Evolutionary conservation across 192 early-diverging fungal species (phyloP).

Genomic region (Coemansia guatemalensis): DNA sequence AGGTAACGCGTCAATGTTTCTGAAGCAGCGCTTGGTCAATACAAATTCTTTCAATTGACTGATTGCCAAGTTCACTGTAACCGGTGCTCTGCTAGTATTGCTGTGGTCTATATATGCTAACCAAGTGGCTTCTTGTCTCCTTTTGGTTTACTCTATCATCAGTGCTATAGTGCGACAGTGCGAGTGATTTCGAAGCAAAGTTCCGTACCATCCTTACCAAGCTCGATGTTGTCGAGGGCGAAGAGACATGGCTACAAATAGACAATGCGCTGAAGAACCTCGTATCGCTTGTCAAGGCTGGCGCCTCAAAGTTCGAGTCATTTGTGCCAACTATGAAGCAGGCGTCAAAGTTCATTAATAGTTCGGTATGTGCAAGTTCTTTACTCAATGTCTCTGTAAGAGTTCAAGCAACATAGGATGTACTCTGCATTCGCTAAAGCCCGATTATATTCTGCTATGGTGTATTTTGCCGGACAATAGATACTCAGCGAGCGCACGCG

Average conservation of each 20-base stretch:
- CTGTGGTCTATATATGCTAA: no score
- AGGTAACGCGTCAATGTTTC: slow-evolving; percentile 18
- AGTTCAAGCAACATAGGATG: not conserved
- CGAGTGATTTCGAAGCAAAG: slow-evolving; percentile 50
- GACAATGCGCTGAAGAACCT: slow-evolving; percentile 60
- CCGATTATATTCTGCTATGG: not conserved
- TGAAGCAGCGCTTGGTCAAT: not conserved
- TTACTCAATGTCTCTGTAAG: not conserved
- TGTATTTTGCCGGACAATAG: slow-evolving; percentile 39
- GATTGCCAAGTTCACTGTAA: no score
- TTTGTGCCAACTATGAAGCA: slow-evolving; percentile 55
- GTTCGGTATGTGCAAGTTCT: slow-evolving; percentile 50
- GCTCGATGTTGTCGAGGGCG: slow-evolving; percentile 58
- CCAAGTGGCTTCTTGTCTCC: not conserved
- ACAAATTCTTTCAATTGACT: no score
- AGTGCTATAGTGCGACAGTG: slow-evolving; percentile 44
- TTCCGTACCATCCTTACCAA: slow-evolving; percentile 38
- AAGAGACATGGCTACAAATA: slow-evolving; percentile 69
- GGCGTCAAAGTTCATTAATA: slow-evolving; percentile 49
- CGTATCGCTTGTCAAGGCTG: slow-evolving; percentile 41
- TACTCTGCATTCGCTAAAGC: not conserved
- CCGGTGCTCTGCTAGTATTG: no score
- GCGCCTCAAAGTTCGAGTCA: slow-evolving; percentile 42
- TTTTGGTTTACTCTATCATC: not conserved
- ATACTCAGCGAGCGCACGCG: slow-evolving; percentile 72